Conservation (phyloP, 2,329 filamentous ascomycete species). For the Penicillium sp. region DNA sequence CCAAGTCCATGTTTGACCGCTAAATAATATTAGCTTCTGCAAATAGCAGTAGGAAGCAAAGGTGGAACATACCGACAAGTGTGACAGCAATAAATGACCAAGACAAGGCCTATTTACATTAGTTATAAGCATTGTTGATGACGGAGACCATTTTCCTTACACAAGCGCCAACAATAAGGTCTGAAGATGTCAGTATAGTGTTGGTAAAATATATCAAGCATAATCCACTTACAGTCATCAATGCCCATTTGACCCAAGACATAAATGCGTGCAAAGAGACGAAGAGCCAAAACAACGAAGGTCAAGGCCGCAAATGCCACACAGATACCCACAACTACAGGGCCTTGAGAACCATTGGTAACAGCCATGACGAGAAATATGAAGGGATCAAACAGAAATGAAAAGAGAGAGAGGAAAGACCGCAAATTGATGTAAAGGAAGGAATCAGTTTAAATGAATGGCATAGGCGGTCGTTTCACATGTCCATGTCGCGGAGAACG, state of each 20-base stretch:
- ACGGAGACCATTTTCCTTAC: slow-evolving; percentile 21
- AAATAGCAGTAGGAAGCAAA: not conserved
- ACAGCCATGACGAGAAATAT: slow-evolving; percentile 18
- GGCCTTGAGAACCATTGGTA: slow-evolving; percentile 34
- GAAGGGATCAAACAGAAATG: not conserved
- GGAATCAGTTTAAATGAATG: slow-evolving; percentile 3
- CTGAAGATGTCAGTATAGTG: slow-evolving; percentile 19
- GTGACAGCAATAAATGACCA: slow-evolving; percentile 41
- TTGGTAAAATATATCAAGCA: not conserved
- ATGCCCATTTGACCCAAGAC: slow-evolving; percentile 35
- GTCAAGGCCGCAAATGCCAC: slow-evolving; percentile 43
- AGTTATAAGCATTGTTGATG: not conserved
- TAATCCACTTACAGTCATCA: slow-evolving; percentile 32
- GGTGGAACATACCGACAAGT: slow-evolving; percentile 30
- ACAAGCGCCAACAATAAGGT: slow-evolving; percentile 33
- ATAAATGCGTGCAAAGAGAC: slow-evolving; percentile 43
- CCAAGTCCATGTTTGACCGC: slow-evolving; percentile 25
- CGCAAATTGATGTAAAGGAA: not conserved
- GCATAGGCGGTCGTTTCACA: slow-evolving; percentile 2
- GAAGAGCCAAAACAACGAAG: slow-evolving; percentile 38
- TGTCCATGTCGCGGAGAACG: not conserved
- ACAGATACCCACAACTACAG: slow-evolving; percentile 35
- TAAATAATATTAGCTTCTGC: slow-evolving; percentile 6
- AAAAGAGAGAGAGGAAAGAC: slow-evolving; percentile 1
- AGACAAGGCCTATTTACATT: slow-evolving; percentile 29